Evolutionary conservation across 192 early-diverging fungal species (phyloP).

Genomic region (Podila epigama): DNA sequence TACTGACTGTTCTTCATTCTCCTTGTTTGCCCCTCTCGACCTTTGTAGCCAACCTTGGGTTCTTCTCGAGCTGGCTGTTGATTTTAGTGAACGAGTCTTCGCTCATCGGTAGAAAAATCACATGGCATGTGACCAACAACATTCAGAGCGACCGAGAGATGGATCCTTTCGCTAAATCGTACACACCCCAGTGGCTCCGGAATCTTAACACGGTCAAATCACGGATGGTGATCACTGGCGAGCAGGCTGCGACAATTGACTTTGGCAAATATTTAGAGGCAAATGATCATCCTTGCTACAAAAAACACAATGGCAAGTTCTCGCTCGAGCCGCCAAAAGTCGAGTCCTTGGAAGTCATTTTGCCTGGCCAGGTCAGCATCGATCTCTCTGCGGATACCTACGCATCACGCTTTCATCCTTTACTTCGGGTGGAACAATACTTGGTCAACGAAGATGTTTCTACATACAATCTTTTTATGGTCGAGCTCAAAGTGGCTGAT

Average conservation of each 20-base stretch:
- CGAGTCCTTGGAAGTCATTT: conserved; percentile 29
- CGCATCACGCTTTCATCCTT: conserved; percentile 23
- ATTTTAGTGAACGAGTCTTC: conserved; percentile 41
- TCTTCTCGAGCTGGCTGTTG: conserved; percentile 42
- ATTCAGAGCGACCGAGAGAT: conserved; percentile 41
- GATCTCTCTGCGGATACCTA: conserved; percentile 42
- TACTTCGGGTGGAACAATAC: conserved; percentile 44
- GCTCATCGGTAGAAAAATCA: conserved; percentile 35
- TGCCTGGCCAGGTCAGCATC: conserved; percentile 39
- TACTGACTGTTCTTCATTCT: not conserved
- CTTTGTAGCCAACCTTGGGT: conserved; percentile 31
- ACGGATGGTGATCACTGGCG: conserved; percentile 34
- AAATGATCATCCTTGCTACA: conserved; percentile 34
- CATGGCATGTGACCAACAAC: conserved; percentile 47
- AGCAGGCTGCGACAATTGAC: conserved; percentile 35
- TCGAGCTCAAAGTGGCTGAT: conserved; percentile 33
- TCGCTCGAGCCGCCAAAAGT: conserved; percentile 31
- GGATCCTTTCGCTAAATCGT: conserved; percentile 41
- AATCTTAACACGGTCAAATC: conserved; percentile 30
- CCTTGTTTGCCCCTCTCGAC: not conserved
- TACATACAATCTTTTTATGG: conserved; percentile 36
- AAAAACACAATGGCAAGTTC: conserved; percentile 44
- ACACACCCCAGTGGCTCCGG: conserved; percentile 22
- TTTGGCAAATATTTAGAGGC: conserved; percentile 34
- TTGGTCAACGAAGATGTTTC: conserved; percentile 34